These are phyloP conservation scores for Rhodotorula sp. DNA, from an alignment of 1,284 basidiomycete genomes.

Conservation along the genomic window DNA sequence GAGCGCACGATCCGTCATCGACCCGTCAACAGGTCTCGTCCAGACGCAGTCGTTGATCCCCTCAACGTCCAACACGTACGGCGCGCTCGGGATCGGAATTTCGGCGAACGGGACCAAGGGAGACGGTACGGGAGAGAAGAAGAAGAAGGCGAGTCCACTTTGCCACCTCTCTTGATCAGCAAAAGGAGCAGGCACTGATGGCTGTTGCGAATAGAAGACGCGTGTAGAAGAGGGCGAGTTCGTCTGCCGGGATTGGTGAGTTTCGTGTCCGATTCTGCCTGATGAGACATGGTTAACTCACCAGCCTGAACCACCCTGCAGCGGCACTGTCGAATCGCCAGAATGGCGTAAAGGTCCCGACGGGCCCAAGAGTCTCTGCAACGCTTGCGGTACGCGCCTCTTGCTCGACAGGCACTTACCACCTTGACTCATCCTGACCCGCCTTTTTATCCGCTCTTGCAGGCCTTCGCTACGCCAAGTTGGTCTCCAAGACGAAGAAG, in stretches of 20 bases:
- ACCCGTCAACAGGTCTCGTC: slow-evolving; percentile 39
- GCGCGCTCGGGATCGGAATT: slow-evolving; percentile 44
- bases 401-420: not conserved
- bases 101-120: slow-evolving; percentile 32
- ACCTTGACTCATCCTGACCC: not conserved
- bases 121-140: slow-evolving; percentile 40
- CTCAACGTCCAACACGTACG: slow-evolving; percentile 42
- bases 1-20: slow-evolving; percentile 25
- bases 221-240: slow-evolving; percentile 73
- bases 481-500: slow-evolving; percentile 41
- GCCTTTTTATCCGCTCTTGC: slow-evolving; percentile 49
- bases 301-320: not conserved
- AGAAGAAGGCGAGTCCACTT: slow-evolving; percentile 38
- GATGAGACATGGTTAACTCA: not conserved
- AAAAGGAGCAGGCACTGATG: slow-evolving; percentile 44
- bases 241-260: slow-evolving; percentile 34
- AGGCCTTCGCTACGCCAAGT: slow-evolving; percentile 76
- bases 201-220: slow-evolving; percentile 63
- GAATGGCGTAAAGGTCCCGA: slow-evolving; percentile 49
- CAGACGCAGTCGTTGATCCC: slow-evolving; percentile 39
- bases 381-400: slow-evolving; percentile 40
- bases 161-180: not conserved
- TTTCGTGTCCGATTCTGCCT: no score
- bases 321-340: slow-evolving; percentile 41
- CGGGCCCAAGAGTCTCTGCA: slow-evolving; percentile 40